A percentile compares a stretch with the other conserved stretches of the same genome.
Conservation (phyloP, 75 land plant genomes). For the Larix kaempferi region DNA sequence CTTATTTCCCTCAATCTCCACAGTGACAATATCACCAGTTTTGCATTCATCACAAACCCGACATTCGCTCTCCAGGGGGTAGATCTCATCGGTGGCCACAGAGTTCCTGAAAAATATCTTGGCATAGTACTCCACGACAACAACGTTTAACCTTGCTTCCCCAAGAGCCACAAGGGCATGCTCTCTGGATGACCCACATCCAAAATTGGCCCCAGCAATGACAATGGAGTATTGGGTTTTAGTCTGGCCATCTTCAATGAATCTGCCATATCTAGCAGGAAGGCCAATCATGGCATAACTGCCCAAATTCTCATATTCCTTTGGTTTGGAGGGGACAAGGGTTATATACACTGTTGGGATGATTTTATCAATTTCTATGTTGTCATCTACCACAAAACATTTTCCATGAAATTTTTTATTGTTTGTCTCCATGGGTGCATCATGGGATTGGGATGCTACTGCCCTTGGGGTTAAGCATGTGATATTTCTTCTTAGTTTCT, state of each 20-base stretch:
- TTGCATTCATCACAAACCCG: slow-evolving; percentile 75
- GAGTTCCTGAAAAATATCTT: slow-evolving; percentile 94
- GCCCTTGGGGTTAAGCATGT: background rate
- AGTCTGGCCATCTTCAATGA: slow-evolving; percentile 49
- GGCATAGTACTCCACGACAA: slow-evolving; percentile 90
- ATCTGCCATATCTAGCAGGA: slow-evolving; percentile 48
- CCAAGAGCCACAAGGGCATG: slow-evolving; percentile 98
- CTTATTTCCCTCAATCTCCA: too few species aligned
- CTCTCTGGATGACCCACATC: slow-evolving; percentile 97
- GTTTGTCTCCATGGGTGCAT: background rate
- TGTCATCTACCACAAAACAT: slow-evolving; percentile 87
- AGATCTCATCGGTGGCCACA: slow-evolving; percentile 91
- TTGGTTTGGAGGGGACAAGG: slow-evolving; percentile 93
- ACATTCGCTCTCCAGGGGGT: slow-evolving; percentile 76
- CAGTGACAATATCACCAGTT: slow-evolving; percentile 85
- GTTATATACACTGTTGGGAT: slow-evolving; percentile 96
- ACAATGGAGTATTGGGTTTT: slow-evolving; percentile 60
- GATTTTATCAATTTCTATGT: slow-evolving; percentile 98
- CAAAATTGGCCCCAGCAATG: slow-evolving; percentile 90
- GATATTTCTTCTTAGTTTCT: too few species aligned
- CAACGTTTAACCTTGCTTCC: slow-evolving; percentile 74
- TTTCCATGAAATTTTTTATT: slow-evolving; percentile 62
- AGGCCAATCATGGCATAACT: slow-evolving; percentile 80
- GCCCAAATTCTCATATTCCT: slow-evolving; percentile 92
- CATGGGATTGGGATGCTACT: slow-evolving; percentile 1